Percentiles rank a stretch among this genome's conserved stretches.
Evolutionary conservation across 2,329 filamentous ascomycete species (phyloP).

Genomic region (Neonectria hederae): DNA sequence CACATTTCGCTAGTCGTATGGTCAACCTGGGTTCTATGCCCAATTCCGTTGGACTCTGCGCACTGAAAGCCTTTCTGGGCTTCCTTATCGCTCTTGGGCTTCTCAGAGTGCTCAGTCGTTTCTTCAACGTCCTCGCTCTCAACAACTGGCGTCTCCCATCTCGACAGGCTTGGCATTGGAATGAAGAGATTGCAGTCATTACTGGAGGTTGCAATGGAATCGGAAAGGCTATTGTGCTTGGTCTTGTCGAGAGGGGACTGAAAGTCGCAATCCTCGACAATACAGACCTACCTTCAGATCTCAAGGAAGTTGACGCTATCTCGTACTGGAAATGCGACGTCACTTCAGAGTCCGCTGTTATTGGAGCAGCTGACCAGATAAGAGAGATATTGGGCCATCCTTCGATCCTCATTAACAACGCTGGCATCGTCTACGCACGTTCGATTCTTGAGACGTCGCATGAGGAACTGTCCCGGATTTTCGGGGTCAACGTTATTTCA

Average conservation of each 20-base stretch:
- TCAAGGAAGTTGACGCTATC: neutral
- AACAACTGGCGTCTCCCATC: conserved; percentile 1
- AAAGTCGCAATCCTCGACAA: neutral
- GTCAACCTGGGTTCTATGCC: neutral
- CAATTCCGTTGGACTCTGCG: neutral
- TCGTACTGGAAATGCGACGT: conserved; percentile 3
- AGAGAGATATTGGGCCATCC: conserved; percentile 5
- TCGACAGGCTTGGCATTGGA: neutral
- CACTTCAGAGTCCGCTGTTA: neutral
- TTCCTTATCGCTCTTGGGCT: neutral
- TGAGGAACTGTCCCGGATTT: conserved; percentile 40
- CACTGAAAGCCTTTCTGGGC: neutral
- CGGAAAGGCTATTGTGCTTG: neutral
- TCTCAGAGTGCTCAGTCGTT: neutral
- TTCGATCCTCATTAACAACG: conserved; percentile 11
- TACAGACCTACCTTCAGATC: neutral
- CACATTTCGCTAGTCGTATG: too few relatives aligned
- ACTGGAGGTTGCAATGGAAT: neutral
- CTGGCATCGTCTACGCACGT: neutral
- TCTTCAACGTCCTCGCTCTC: neutral
- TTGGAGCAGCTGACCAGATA: neutral
- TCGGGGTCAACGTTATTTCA: conserved; percentile 71
- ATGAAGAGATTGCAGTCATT: neutral
- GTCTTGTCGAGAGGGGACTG: neutral
- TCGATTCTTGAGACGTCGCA: neutral